Conservation (phyloP, 2,329 filamentous ascomycete species). For the Chaetomiaceae sp. region DNA sequence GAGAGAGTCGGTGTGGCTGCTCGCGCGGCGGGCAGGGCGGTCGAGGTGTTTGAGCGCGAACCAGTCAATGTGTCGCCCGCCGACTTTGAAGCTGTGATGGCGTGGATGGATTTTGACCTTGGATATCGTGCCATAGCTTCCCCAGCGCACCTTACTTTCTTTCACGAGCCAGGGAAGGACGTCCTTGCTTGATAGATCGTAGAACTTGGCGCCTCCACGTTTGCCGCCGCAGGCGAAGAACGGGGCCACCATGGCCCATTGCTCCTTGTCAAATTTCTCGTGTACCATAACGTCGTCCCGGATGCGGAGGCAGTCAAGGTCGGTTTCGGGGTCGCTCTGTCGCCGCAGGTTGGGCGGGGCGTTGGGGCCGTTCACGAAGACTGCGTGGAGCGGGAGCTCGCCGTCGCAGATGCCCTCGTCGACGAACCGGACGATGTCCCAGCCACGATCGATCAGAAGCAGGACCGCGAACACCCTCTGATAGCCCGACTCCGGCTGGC, state of each 20-base stretch:
- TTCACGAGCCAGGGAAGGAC: conserved; percentile 11
- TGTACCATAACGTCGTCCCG: background rate
- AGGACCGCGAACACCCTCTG: conserved; percentile 13
- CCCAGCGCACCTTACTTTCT: background rate
- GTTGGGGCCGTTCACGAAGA: background rate
- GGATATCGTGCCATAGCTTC: conserved; percentile 9
- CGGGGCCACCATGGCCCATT: conserved; percentile 9
- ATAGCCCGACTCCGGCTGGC: background rate
- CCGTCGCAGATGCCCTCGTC: conserved; percentile 5
- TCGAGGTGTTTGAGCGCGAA: conserved; percentile 16
- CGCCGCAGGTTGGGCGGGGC: background rate
- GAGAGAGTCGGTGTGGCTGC: no score
- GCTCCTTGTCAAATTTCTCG: conserved; percentile 3
- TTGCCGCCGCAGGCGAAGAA: conserved; percentile 8
- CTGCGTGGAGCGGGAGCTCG: conserved; percentile 5
- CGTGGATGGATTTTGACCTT: conserved; percentile 6
- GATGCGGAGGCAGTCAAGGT: background rate
- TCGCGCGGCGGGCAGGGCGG: background rate
- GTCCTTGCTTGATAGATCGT: conserved; percentile 6
- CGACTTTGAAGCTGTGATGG: conserved; percentile 11
- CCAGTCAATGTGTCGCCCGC: no score
- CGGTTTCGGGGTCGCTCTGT: background rate
- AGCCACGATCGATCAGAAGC: background rate
- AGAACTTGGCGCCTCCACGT: background rate
- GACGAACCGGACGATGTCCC: conserved; percentile 2